These are phyloP conservation scores for Scheffersomyces cryptocercus DNA, from an alignment of 1,139 yeast genomes.

Conservation along the genomic window DNA sequence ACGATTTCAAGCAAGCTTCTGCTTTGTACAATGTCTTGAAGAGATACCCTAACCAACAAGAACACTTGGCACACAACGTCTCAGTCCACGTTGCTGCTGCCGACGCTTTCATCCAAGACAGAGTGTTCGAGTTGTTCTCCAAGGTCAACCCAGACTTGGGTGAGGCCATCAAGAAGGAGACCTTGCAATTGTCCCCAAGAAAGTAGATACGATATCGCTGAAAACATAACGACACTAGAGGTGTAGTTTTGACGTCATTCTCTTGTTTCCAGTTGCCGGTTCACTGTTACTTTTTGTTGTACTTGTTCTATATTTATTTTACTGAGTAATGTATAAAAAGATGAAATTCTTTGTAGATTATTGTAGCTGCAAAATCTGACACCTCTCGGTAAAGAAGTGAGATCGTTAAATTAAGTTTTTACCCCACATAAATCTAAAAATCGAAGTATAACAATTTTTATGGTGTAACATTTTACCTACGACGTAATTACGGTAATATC, in stretches of 20 bases:
- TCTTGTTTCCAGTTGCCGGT: background rate
- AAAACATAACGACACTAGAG: too few species aligned
- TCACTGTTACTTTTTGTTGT: background rate
- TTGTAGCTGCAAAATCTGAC: too few species aligned
- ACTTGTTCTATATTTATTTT: background rate
- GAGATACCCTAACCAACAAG: constrained; percentile 76
- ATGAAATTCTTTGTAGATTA: too few species aligned
- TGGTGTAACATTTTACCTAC: too few species aligned
- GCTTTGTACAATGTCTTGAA: constrained; percentile 74
- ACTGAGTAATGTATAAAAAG: background rate
- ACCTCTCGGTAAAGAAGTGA: too few species aligned
- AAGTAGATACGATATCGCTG: constrained; percentile 21
- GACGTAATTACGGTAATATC: too few species aligned
- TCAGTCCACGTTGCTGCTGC: constrained; percentile 76
- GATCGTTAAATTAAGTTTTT: too few species aligned
- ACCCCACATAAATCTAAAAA: too few species aligned
- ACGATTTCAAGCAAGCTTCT: constrained; percentile 70
- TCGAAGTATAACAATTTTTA: too few species aligned
- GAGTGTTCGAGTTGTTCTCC: constrained; percentile 74
- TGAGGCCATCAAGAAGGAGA: constrained; percentile 59
- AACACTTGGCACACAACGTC: constrained; percentile 79
- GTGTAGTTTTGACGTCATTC: too few species aligned
- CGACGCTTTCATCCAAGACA: constrained; percentile 73
- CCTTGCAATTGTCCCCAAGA: constrained; percentile 56
- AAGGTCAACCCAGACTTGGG: constrained; percentile 71